phyloP scores from a whole-genome alignment of 805 yeast genomes.

The Metschnikowia baotianmanensis region DNA sequence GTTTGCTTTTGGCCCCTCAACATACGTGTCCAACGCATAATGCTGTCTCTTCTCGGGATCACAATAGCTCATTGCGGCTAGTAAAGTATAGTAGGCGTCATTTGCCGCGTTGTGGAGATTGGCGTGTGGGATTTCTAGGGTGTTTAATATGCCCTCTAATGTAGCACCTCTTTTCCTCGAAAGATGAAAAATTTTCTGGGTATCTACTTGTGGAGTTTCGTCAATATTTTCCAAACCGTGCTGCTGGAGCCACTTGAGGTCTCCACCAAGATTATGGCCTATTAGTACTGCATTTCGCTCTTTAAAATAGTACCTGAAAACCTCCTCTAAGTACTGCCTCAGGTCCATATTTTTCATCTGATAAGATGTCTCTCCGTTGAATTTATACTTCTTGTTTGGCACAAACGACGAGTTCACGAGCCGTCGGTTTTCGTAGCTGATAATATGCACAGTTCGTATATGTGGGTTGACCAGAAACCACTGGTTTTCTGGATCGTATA shows the following conservation, averaged over 20 bases:
- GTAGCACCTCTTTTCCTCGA: constrained; percentile 20
- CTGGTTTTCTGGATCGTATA: constrained; percentile 24
- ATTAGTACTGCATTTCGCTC: constrained; percentile 21
- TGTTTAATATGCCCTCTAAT: constrained; percentile 22
- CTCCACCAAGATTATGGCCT: constrained; percentile 19
- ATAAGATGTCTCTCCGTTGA: constrained; percentile 24
- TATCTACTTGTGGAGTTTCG: constrained; percentile 20
- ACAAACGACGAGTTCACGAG: constrained; percentile 21
- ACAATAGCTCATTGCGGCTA: constrained; percentile 25
- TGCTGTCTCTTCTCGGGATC: constrained; percentile 23
- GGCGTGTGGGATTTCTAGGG: constrained; percentile 23
- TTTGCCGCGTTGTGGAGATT: constrained; percentile 29
- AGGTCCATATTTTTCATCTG: constrained; percentile 15
- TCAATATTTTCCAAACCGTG: constrained; percentile 12
- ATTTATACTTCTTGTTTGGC: constrained; percentile 23
- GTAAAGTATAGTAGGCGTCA: constrained; percentile 28
- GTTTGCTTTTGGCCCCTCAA: neutral
- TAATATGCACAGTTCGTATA: constrained; percentile 21
- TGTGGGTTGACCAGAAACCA: constrained; percentile 18
- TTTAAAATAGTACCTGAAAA: constrained; percentile 19
- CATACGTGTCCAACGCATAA: constrained; percentile 16
- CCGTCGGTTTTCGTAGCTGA: constrained; percentile 19
- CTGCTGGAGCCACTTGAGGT: constrained; percentile 16
- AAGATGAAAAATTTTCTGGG: constrained; percentile 18
- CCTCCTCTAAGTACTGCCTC: constrained; percentile 8